Evolutionary conservation across 1,139 yeast species (phyloP), one percentile per base, ranked within the genome.

Genomic region (Candida tetrigidarum): DNA sequence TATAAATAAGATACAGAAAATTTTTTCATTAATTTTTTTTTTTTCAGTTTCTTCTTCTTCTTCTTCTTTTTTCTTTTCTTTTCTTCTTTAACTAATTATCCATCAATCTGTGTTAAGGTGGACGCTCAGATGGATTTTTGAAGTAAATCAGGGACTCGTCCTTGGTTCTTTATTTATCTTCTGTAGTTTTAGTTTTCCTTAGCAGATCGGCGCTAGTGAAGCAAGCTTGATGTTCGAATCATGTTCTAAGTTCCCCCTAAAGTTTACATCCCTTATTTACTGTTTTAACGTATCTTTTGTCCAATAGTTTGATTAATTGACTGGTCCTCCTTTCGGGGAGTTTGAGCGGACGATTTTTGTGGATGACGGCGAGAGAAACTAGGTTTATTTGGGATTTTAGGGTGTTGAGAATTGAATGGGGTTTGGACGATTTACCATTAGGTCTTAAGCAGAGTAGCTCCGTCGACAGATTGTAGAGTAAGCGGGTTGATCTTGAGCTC

Each of bases 381-480:
- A 60, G 69, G 62, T 52, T 63, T 61, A 51, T 44, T 49, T 47
- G 57, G 53, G 38, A 29, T 48, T 57, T 53, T 58, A n/a, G 57
- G 43, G 37, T 39, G 44, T 42, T n/a, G 40, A 42, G 41, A 41
- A 28, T 23, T 37, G 46, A 39, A 44, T 44, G 44, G 42, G 43
- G 41, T 35, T 23, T 43, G 46, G 50, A 43, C 53, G 37, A 41
- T 23, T 41, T 62, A 63, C 50, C 55, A 48, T 15, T 12, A 14
- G 59, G 70, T 69, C 63, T 83, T 74, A 68, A 76, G 77, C 91
- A 84, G 91, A 80, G 85, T 73, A 67, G 88, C 91, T 87, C 91
- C 87, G 89, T 80, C 86, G 90, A 85, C 90, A 80, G 86, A 82
- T 82, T 82, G 84, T 68, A 79, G 70, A 85, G 65, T 60, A 63